Evolutionary conservation across 495 filamentous ascomycete species (phyloP), one percentile per base, ranked within the genome.

Genomic region (Aspergillus sparsus): DNA sequence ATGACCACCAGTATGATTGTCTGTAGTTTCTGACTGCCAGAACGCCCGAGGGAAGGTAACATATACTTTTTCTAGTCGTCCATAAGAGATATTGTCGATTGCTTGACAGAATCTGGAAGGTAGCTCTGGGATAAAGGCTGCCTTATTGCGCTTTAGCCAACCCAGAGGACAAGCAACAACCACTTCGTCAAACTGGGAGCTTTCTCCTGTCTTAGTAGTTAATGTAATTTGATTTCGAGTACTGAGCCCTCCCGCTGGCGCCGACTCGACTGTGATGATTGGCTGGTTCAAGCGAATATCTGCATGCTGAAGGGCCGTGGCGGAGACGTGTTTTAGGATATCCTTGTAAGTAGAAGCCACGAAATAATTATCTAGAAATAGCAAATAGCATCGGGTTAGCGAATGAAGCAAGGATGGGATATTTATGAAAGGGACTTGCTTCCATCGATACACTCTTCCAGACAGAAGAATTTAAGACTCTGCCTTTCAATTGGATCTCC

Each of bases 361-460:
- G 66, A 97, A 95, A 33, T 89, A 81, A 69, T 97, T 97, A 64
- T 91, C 93, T 94, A 53, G 33, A 63, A n/a, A n/a, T n/a, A n/a
- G n/a, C n/a, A n/a, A n/a, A 51, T 27, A 47, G n/a, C 8, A 13
- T 18, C 34, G 45, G 15, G 27, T 56, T 47, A 57, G 44, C 45
- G 39, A 51, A 32, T 32, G 11, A 6, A 52, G 12, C 16, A 44
- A 33, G 9, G 35, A 55, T 42, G 45, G 50, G 9, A 6, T 53
- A 2, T 15, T 4, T 10, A 42, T 21, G 33, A 34, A 32, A 2
- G 10, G 45, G 41, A 80, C 85, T 70, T 71, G 90, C 90, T 87
- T 49, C 92, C 93, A 66, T 95, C 93, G 66, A 97, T 87, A 59
- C 89, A 92, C 74, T 97, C 92, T 72, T 98, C 94, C n/a, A 98